phyloP scores from a whole-genome alignment of 352 stramenopile genomes.

The Phytopythium kandeliae region DNA sequence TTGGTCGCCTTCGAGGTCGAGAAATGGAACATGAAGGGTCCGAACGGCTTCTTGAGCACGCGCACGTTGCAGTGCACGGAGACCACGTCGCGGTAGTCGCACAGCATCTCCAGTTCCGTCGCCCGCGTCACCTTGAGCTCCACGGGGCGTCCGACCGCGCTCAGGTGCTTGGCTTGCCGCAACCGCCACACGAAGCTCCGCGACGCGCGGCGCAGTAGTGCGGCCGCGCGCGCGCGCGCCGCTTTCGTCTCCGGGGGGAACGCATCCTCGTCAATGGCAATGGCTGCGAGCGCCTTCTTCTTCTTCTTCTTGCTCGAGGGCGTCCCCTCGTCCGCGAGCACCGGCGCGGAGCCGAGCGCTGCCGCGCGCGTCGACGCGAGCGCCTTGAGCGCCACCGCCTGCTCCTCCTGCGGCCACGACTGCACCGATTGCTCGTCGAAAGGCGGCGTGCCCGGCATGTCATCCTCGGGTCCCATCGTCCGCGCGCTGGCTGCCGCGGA shows the following conservation, averaged over 20 bases:
- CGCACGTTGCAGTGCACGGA: conserved; percentile 72
- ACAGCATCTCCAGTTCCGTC: conserved; percentile 59
- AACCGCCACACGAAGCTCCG: conserved; percentile 32
- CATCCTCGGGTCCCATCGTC: conserved; percentile 20
- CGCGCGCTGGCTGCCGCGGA: no score
- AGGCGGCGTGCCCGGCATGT: conserved; percentile 67
- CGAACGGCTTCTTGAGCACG: conserved; percentile 83
- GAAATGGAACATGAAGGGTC: conserved; percentile 87
- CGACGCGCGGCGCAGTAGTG: conserved; percentile 26
- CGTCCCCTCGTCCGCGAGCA: conserved; percentile 11
- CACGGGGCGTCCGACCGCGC: conserved; percentile 51
- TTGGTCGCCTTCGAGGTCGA: conserved; percentile 47
- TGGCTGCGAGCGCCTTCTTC: conserved; percentile 13
- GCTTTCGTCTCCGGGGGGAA: conserved; percentile 15
- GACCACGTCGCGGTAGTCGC: conserved; percentile 64
- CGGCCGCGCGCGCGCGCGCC: conserved; percentile 26
- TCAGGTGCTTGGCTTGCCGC: conserved; percentile 32
- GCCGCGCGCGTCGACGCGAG: conserved; percentile 10
- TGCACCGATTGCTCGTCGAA: conserved; percentile 28
- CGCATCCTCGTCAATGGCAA: conserved; percentile 10
- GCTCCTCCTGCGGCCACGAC: conserved; percentile 20
- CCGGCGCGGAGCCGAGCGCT: conserved; percentile 8
- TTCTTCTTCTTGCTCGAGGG: conserved; percentile 21
- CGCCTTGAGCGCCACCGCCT: conserved; percentile 1
- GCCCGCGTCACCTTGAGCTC: conserved; percentile 47